Conservation (phyloP, 2,329 filamentous ascomycete genomes). For the Emmonsiellopsis sp. region DNA sequence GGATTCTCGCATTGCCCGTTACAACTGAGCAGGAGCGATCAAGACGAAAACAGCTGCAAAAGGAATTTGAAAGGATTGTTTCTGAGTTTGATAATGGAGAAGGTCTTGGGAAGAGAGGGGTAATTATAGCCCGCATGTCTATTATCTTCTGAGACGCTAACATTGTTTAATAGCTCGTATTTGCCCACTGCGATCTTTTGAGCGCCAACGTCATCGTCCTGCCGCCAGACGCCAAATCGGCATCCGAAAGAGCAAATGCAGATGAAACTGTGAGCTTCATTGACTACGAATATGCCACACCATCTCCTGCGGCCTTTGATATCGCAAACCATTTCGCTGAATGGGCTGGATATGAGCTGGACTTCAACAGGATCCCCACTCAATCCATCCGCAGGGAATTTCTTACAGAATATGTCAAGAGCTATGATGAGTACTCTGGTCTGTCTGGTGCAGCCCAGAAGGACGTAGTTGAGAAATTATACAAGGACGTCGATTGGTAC, state of each 20-base stretch:
- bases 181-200: conserved; percentile 92
- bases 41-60: conserved; percentile 60
- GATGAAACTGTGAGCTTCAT: conserved; percentile 68
- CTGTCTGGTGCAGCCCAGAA: conserved; percentile 40
- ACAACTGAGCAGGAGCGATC: conserved; percentile 58
- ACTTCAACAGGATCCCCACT: conserved; percentile 74
- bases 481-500: conserved; percentile 74
- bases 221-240: conserved; percentile 28
- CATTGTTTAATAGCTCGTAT: conserved; percentile 57
- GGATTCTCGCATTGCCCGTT: conserved; percentile 76
- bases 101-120: conserved; percentile 65
- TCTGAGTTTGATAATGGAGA: conserved; percentile 63
- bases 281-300: conserved; percentile 96
- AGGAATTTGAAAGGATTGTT: conserved; percentile 63
- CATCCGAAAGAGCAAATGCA: conserved; percentile 21
- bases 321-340: conserved; percentile 97
- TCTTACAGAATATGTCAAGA: conserved; percentile 68
- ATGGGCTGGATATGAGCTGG: conserved; percentile 95
- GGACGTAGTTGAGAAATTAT: conserved; percentile 58
- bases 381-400: conserved; percentile 68
- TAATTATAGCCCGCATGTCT: conserved; percentile 30
- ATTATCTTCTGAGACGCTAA: conserved; percentile 2
- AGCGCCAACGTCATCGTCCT: conserved; percentile 91
- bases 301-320: conserved; percentile 90
- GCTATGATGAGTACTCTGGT: conserved; percentile 52